phyloP scores from a whole-genome alignment of 441 rosid species.

The Erysimum cheiri region DNA sequence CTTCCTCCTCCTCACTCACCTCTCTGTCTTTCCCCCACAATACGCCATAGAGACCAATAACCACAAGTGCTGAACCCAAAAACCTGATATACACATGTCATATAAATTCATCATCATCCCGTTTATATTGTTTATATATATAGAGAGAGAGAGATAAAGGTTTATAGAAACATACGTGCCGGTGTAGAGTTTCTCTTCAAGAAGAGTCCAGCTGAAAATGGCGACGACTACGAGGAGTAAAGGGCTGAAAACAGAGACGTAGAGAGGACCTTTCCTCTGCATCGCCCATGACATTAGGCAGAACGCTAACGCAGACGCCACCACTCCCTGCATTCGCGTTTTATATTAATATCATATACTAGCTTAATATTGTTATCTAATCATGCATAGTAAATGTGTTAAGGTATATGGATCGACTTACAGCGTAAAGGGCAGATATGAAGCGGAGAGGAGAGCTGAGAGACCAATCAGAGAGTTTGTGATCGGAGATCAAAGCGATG shows the following conservation, averaged over 20 bases:
- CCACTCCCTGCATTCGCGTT: slow-evolving; percentile 59
- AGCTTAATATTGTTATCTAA: slow-evolving; percentile 3
- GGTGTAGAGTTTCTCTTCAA: slow-evolving; percentile 74
- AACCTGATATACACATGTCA: slow-evolving; percentile 47
- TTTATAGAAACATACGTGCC: slow-evolving; percentile 65
- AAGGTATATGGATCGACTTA: slow-evolving; percentile 36
- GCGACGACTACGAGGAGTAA: slow-evolving; percentile 78
- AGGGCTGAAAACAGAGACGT: slow-evolving; percentile 91
- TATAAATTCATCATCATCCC: not conserved
- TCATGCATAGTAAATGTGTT: not conserved
- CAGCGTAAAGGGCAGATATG: slow-evolving; percentile 71
- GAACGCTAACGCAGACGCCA: slow-evolving; percentile 76
- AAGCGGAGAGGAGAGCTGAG: slow-evolving; percentile 59
- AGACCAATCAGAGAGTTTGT: slow-evolving; percentile 64
- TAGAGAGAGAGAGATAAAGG: not conserved
- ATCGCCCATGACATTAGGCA: slow-evolving; percentile 76
- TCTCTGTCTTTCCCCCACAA: slow-evolving; percentile 92
- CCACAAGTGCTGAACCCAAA: slow-evolving; percentile 71
- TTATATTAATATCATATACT: not conserved
- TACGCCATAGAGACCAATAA: slow-evolving; percentile 75
- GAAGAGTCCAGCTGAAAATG: slow-evolving; percentile 80
- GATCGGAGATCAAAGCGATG: slow-evolving; percentile 54
- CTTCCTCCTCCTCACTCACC: slow-evolving; percentile 33
- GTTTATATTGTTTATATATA: not conserved
- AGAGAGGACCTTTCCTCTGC: slow-evolving; percentile 81